Percentiles rank a stretch among this genome's conserved stretches.
These are phyloP conservation scores for Caloboletus firmus DNA, from an alignment of 1,284 basidiomycete species.

Conservation along the genomic window DNA sequence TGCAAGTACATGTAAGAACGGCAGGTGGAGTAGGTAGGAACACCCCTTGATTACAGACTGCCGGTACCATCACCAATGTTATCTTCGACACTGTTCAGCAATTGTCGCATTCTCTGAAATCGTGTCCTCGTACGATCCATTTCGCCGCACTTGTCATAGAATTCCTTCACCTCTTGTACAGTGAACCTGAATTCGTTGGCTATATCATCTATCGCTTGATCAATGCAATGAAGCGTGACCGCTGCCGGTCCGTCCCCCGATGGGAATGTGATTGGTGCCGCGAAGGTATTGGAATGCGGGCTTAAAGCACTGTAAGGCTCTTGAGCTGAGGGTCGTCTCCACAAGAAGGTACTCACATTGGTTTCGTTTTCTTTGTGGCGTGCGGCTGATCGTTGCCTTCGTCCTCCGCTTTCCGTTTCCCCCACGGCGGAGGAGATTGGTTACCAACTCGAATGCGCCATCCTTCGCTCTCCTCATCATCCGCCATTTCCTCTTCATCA, in stretches of 20 bases:
- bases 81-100: slow-evolving; percentile 46
- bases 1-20: neutral
- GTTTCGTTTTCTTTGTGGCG: slow-evolving; percentile 29
- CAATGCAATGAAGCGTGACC: slow-evolving; percentile 53
- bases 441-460: slow-evolving; percentile 62
- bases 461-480: slow-evolving; percentile 55
- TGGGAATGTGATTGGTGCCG: slow-evolving; percentile 5
- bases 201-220: slow-evolving; percentile 60
- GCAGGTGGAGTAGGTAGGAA: neutral
- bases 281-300: slow-evolving; percentile 1
- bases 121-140: slow-evolving; percentile 59
- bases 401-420: slow-evolving; percentile 50
- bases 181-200: slow-evolving; percentile 67
- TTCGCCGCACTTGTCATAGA: slow-evolving; percentile 67
- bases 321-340: neutral
- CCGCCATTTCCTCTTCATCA: slow-evolving; percentile 58
- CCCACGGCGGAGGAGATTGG: slow-evolving; percentile 66
- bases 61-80: slow-evolving; percentile 27
- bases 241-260: slow-evolving; percentile 7
- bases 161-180: slow-evolving; percentile 69
- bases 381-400: slow-evolving; percentile 26
- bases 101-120: slow-evolving; percentile 64
- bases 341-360: slow-evolving; percentile 27
- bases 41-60: slow-evolving; percentile 11
- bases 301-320: slow-evolving; percentile 3